Conservation (phyloP, 768 basidiomycete species). For the Tulasnella sp. region DNA sequence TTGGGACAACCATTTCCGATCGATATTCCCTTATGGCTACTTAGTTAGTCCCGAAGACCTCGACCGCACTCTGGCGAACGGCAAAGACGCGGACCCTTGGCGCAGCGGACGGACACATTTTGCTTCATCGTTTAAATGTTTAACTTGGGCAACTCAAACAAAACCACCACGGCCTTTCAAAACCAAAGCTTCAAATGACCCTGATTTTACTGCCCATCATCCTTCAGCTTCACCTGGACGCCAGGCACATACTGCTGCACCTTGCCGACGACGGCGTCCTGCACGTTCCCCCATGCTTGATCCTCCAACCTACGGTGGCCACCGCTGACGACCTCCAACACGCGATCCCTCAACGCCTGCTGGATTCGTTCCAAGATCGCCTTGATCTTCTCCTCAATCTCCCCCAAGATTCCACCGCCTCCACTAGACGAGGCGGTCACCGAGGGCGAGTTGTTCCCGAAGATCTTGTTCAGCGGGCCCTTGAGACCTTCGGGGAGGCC, state of each 20-base stretch:
- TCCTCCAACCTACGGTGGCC: conserved; percentile 12
- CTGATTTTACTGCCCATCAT: neutral
- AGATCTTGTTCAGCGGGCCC: conserved; percentile 1
- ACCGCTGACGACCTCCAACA: conserved; percentile 5
- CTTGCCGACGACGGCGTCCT: conserved; percentile 6
- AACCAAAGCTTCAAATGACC: neutral
- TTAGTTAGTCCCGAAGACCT: too few relatives aligned
- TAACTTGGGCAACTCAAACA: too few relatives aligned
- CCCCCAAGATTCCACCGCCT: conserved; percentile 2
- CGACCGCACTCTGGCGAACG: too few relatives aligned
- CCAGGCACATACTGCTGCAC: conserved; percentile 7
- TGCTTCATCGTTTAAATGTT: too few relatives aligned
- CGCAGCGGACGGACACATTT: too few relatives aligned
- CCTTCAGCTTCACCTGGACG: conserved; percentile 11
- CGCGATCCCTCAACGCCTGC: neutral
- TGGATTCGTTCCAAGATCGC: conserved; percentile 9
- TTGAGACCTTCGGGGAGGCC: conserved; percentile 1
- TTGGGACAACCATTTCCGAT: too few relatives aligned
- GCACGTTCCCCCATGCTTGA: conserved; percentile 11
- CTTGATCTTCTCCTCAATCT: conserved; percentile 3
- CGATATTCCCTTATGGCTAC: too few relatives aligned
- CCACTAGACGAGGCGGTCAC: too few relatives aligned
- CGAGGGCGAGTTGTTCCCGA: conserved; percentile 5
- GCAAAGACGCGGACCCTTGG: too few relatives aligned
- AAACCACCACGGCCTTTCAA: too few relatives aligned